Conservation (phyloP, 2,329 filamentous ascomycete genomes). For the Trichocomaceae sp. region DNA sequence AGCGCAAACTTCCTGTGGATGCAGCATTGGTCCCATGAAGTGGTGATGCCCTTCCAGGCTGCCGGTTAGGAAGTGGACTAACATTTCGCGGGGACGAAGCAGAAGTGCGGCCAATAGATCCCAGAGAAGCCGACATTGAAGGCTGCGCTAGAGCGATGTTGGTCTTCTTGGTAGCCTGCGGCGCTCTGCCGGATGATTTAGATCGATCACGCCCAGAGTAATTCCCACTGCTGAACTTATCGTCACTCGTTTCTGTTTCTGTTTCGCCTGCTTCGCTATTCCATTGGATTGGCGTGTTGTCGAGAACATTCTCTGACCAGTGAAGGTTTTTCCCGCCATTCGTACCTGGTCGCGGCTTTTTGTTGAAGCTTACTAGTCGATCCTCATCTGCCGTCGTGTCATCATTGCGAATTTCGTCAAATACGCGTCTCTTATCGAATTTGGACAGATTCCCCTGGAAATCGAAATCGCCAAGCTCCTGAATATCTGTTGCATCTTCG, state of each 20-base stretch:
- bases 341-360: constrained; percentile 57
- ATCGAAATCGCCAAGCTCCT: constrained; percentile 90
- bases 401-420: constrained; percentile 83
- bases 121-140: constrained; percentile 29
- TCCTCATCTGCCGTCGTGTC: constrained; percentile 85
- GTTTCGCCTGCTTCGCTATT: constrained; percentile 68
- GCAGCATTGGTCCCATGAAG: constrained; percentile 31
- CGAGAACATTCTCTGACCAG: constrained; percentile 84
- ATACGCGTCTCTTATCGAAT: constrained; percentile 88
- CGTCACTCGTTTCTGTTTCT: constrained; percentile 36
- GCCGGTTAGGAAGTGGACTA: constrained; percentile 36
- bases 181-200: constrained; percentile 29
- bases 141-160: constrained; percentile 36
- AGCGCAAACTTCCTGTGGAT: constrained; percentile 41
- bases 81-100: constrained; percentile 29
- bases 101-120: constrained; percentile 28
- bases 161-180: constrained; percentile 36
- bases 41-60: constrained; percentile 37
- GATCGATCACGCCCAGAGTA: constrained; percentile 39
- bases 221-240: constrained; percentile 41
- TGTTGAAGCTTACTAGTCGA: constrained; percentile 85
- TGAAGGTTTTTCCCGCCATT: constrained; percentile 84
- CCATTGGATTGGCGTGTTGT: constrained; percentile 52
- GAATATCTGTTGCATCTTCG: constrained; percentile 89
- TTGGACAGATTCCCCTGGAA: constrained; percentile 85